phyloP scores from a whole-genome alignment of 2,329 filamentous ascomycete species.

The Aspergillus floridensis region DNA sequence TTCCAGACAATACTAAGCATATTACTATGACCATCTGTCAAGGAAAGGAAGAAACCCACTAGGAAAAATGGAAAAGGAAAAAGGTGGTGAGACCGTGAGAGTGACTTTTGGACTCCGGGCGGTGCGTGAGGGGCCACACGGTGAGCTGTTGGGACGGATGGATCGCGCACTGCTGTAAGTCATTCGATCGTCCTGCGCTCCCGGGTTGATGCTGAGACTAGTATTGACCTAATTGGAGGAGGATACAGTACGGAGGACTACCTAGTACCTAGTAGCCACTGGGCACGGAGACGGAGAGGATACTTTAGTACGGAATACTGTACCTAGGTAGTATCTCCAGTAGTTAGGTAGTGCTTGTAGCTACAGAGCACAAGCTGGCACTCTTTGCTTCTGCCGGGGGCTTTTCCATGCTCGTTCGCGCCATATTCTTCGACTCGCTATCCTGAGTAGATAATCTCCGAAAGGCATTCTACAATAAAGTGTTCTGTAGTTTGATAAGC shows the following conservation, averaged over 20 bases:
- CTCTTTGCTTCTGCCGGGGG: not conserved
- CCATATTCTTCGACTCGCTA: too few relatives aligned
- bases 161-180: conserved; percentile 22
- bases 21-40: too few relatives aligned
- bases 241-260: conserved; percentile 6
- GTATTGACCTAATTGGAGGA: conserved; percentile 5
- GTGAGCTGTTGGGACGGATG: conserved; percentile 21
- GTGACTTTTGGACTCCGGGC: conserved; percentile 7
- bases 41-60: not conserved
- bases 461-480: too few relatives aligned
- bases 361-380: not conserved
- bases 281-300: not conserved
- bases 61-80: not conserved
- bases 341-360: too few relatives aligned
- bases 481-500: too few relatives aligned
- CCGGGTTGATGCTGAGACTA: conserved; percentile 22
- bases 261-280: not conserved
- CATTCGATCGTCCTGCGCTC: conserved; percentile 23
- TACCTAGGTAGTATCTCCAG: too few relatives aligned
- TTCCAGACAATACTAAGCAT: not conserved
- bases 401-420: not conserved
- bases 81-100: not conserved
- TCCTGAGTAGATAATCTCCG: not conserved
- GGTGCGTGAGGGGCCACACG: conserved; percentile 12
- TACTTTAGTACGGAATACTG: not conserved